These are phyloP conservation scores for Phaeotremella skinneri DNA, from an alignment of 768 basidiomycete genomes.

Conservation along the genomic window DNA sequence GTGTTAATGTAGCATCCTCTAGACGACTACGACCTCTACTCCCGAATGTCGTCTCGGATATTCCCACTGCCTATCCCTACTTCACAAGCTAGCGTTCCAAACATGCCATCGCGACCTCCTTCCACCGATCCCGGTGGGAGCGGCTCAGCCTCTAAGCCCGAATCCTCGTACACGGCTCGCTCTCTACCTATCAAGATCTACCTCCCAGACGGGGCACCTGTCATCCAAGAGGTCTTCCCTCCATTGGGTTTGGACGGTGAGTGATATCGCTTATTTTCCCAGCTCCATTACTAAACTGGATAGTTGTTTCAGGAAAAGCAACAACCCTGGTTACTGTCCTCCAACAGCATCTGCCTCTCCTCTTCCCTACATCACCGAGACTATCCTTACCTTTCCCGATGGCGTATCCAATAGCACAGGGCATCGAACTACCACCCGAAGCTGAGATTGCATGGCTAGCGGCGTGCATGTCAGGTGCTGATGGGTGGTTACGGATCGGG, in stretches of 20 bases:
- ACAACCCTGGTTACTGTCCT: conserved; percentile 71
- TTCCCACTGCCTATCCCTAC: conserved; percentile 64
- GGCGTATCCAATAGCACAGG: conserved; percentile 79
- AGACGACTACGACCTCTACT: conserved; percentile 97
- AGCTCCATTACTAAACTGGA: background rate
- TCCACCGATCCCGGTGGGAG: conserved; percentile 54
- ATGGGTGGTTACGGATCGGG: conserved; percentile 92
- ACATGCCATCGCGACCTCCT: conserved; percentile 57
- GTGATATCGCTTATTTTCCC: conserved; percentile 39
- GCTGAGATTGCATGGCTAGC: conserved; percentile 94
- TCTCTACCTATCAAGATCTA: conserved; percentile 87
- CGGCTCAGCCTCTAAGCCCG: conserved; percentile 58
- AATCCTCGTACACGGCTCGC: conserved; percentile 81
- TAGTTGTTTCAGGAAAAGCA: conserved; percentile 59
- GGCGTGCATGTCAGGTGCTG: conserved; percentile 83
- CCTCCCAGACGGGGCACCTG: conserved; percentile 77
- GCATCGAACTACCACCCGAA: conserved; percentile 75
- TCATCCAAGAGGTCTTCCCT: conserved; percentile 83
- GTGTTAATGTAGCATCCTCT: conserved; percentile 13
- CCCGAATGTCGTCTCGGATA: conserved; percentile 89
- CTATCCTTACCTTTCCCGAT: conserved; percentile 54
- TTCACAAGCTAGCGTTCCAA: conserved; percentile 5
- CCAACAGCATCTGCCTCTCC: conserved; percentile 69
- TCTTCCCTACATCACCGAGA: conserved; percentile 61
- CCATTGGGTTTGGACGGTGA: conserved; percentile 74